phyloP scores from a whole-genome alignment of 768 basidiomycete genomes.

The Amanita pseudoporphyria region DNA sequence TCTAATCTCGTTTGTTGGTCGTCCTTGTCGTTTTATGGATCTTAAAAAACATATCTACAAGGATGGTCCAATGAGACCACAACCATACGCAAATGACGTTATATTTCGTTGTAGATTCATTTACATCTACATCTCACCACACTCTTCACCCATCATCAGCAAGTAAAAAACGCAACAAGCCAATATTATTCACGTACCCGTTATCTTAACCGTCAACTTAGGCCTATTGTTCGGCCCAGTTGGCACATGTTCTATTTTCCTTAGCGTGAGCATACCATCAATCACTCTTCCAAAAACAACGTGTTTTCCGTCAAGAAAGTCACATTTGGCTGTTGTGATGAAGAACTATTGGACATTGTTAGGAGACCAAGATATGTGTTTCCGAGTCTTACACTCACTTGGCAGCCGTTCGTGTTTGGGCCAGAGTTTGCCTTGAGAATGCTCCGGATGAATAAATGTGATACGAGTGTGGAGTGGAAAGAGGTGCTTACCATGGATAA shows the following conservation, averaged over 20 bases:
- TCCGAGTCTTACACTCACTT: constrained; percentile 29
- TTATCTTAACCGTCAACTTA: constrained; percentile 81
- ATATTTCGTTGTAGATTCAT: not conserved
- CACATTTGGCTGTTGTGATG: constrained; percentile 90
- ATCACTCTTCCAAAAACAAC: constrained; percentile 88
- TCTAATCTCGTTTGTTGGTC: not conserved
- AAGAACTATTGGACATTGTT: constrained; percentile 61
- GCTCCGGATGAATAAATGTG: not conserved
- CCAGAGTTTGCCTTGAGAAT: constrained; percentile 82
- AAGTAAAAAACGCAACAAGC: not conserved
- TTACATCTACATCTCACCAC: constrained; percentile 44
- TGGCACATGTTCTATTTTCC: constrained; percentile 94
- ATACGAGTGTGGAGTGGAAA: constrained; percentile 1
- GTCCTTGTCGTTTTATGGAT: not conserved
- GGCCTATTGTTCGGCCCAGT: constrained; percentile 88
- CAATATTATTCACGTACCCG: constrained; percentile 41
- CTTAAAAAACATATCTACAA: not conserved
- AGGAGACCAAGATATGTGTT: not conserved
- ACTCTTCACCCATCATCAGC: constrained; percentile 26
- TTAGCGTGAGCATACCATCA: constrained; percentile 89
- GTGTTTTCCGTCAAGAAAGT: constrained; percentile 93
- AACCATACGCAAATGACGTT: no score
- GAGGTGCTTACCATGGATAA: constrained; percentile 72
- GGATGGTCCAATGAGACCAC: not conserved
- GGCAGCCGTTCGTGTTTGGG: constrained; percentile 89